These are phyloP conservation scores for Echium plantagineum DNA, from an alignment of 257 asterid genomes.

Conservation along the genomic window DNA sequence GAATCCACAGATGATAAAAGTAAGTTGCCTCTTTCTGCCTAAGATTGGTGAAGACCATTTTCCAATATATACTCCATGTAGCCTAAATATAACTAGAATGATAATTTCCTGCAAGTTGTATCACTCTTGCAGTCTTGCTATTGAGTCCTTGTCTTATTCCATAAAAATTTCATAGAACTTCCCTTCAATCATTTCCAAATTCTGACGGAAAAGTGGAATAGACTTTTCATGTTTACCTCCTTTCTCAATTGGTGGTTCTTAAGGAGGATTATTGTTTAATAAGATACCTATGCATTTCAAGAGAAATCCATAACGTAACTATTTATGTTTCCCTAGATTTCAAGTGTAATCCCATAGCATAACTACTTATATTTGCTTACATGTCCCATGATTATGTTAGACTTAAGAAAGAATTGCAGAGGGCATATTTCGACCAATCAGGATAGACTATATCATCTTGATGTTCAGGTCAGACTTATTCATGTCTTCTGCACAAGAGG, in stretches of 20 bases:
- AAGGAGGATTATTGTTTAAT: too few species aligned
- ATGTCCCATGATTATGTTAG: not conserved
- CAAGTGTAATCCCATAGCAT: not conserved
- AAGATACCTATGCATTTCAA: too few species aligned
- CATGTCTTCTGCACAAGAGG: not conserved
- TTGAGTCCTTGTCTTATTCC: not conserved
- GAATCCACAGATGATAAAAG: constrained; percentile 70
- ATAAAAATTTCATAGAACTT: too few species aligned
- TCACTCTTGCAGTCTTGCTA: not conserved
- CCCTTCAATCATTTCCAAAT: not conserved
- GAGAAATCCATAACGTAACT: not conserved
- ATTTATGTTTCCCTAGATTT: not conserved
- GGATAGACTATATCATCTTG: not conserved
- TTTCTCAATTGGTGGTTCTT: too few species aligned
- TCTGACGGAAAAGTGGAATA: not conserved
- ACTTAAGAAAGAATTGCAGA: not conserved
- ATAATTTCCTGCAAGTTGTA: not conserved
- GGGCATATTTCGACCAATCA: not conserved
- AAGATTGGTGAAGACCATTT: constrained; percentile 8
- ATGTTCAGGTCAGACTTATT: not conserved
- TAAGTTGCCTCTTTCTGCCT: constrained; percentile 30
- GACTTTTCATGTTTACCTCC: not conserved
- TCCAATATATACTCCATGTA: not conserved
- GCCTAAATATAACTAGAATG: not conserved
- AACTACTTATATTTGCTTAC: not conserved